phyloP scores from a whole-genome alignment of 805 yeast genomes.

The Metschnikowia chrysomelidarum region DNA sequence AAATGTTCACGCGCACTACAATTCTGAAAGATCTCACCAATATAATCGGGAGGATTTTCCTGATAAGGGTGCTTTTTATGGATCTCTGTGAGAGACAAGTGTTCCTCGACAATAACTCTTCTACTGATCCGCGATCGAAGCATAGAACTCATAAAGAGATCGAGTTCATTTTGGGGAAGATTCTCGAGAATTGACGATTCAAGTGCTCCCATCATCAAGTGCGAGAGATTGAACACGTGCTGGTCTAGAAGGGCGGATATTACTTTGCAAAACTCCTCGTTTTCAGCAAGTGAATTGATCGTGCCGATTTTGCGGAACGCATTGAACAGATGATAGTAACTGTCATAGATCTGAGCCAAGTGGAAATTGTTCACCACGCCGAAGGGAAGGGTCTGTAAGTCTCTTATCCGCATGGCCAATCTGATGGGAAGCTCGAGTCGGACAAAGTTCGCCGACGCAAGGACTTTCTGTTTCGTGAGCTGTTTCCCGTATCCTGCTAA shows the following conservation, averaged over 20 bases:
- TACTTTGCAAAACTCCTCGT: slow-evolving; percentile 65
- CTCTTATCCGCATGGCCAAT: slow-evolving; percentile 74
- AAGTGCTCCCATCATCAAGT: slow-evolving; percentile 88
- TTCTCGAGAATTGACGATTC: slow-evolving; percentile 65
- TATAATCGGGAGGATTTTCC: slow-evolving; percentile 50
- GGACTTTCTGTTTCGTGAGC: slow-evolving; percentile 70
- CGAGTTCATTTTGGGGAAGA: slow-evolving; percentile 63
- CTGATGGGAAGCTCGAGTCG: slow-evolving; percentile 81
- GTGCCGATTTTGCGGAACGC: slow-evolving; percentile 71
- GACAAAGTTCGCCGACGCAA: slow-evolving; percentile 86
- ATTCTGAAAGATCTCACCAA: slow-evolving; percentile 78
- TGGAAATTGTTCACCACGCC: slow-evolving; percentile 83
- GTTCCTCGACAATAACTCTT: slow-evolving; percentile 89
- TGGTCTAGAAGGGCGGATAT: slow-evolving; percentile 67
- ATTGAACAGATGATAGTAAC: slow-evolving; percentile 85
- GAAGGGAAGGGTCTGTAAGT: slow-evolving; percentile 79
- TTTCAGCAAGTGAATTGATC: slow-evolving; percentile 70
- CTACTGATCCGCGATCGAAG: slow-evolving; percentile 85
- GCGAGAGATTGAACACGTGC: slow-evolving; percentile 80
- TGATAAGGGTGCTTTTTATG: slow-evolving; percentile 49
- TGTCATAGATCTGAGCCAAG: slow-evolving; percentile 82
- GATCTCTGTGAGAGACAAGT: slow-evolving; percentile 71
- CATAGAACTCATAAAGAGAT: slow-evolving; percentile 71
- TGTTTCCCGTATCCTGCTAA: slow-evolving; percentile 85
- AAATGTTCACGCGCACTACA: slow-evolving; percentile 74